Evolutionary conservation across 23 red algal species (phyloP), one percentile per base, ranked within the genome.

Genomic region (Cyanidium caldarium): DNA sequence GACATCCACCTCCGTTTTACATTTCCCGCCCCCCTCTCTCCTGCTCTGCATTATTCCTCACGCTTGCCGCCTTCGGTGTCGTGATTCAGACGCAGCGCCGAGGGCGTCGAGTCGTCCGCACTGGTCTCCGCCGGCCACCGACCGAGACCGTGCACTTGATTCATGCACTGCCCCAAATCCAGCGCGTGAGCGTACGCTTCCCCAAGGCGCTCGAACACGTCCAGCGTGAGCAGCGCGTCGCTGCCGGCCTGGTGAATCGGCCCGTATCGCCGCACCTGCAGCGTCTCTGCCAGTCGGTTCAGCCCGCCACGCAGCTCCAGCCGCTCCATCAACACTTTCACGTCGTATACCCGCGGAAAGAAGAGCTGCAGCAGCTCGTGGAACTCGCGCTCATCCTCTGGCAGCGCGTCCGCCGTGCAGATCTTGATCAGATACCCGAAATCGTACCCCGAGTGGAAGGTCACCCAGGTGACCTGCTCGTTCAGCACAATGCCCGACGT

Each of bases 371-470:
- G 65, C 39, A 87, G 77, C 35, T 95, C 83, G 57, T 87, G 76
- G 72, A 95, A 95, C n/a, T 72, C 90, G 1, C 36, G 46, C 45
- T 85, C 80, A 1, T 70, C 67, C 45, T 39, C 73, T 2, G 90
- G 90, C 46, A 95, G 58, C 31, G 74, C 68, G 2, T 68, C 35
- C 17, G 73, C 77, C 36, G 79, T 87, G 31, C 86, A 75, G 21
- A 85, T 26, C 73, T 95, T 95, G 31, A 87, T 65, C 17, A 95
- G 65, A 36, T 95, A 95, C 28, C 68, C 83, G 81, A 95, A 95
- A 42, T 95, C 90, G 46, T 83, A 95, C 17, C 83, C 80, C 23
- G 78, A 81, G 44, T 86, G 83, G 65, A 95, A 95, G 10, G 77
- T 78, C 33, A 95, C 68, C 90, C 90, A 95, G 23, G 58, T 81